phyloP scores from a whole-genome alignment of 140 eudicot species.

The Ambrosia hybrid region DNA sequence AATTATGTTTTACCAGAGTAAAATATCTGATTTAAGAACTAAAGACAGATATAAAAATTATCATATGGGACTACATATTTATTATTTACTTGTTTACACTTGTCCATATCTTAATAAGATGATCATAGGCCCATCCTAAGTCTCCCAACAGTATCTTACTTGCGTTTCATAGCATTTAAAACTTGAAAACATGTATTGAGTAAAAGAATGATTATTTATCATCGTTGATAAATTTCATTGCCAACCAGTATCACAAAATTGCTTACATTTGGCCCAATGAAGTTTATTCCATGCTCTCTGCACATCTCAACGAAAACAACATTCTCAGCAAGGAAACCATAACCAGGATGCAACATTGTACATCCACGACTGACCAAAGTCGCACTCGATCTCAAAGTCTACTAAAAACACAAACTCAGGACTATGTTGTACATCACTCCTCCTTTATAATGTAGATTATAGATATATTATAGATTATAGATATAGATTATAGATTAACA shows the following conservation, averaged over 20 bases:
- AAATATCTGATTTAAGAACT: neutral
- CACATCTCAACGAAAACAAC: slow-evolving; percentile 97
- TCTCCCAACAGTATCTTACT: neutral
- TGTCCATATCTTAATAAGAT: slow-evolving; percentile 4
- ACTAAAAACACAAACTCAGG: too few species aligned
- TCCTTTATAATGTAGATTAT: too few species aligned
- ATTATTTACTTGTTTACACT: slow-evolving; percentile 2
- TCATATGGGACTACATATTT: neutral
- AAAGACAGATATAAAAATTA: neutral
- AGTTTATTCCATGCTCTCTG: slow-evolving; percentile 88
- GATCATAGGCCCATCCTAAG: slow-evolving; percentile 8
- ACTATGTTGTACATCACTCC: too few species aligned
- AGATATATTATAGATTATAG: too few species aligned
- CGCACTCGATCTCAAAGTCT: too few species aligned
- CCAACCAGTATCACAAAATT: slow-evolving; percentile 14
- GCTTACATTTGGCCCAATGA: slow-evolving; percentile 94
- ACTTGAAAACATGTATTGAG: slow-evolving; percentile 8
- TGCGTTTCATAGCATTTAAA: slow-evolving; percentile 1
- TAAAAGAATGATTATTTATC: neutral
- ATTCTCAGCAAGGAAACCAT: slow-evolving; percentile 96
- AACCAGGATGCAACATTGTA: slow-evolving; percentile 99
- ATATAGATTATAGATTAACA: too few species aligned
- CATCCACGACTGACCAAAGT: slow-evolving; percentile 63
- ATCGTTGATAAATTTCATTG: slow-evolving; percentile 16
- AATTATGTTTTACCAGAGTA: slow-evolving; percentile 1